Percentiles rank a stretch among this genome's conserved stretches.
Evolutionary conservation across 805 yeast genomes (phyloP).

Genomic region (Blastobotrys peoriensis): DNA sequence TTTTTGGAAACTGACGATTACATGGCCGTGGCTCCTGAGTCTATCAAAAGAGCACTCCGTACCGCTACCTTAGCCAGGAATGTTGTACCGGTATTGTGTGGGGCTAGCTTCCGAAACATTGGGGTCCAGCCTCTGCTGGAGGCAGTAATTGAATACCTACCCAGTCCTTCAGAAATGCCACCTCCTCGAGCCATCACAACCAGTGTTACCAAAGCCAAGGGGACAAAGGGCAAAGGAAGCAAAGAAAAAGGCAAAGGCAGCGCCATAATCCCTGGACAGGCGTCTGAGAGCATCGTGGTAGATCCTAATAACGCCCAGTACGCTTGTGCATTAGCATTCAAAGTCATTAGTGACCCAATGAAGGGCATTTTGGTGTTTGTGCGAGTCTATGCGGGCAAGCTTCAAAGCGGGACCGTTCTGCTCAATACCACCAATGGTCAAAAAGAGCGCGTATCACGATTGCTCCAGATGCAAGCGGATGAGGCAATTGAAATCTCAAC

Average conservation of each 20-base stretch:
- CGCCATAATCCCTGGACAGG: background rate
- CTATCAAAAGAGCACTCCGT: slow-evolving; percentile 57
- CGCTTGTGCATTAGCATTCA: slow-evolving; percentile 81
- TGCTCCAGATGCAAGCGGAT: slow-evolving; percentile 85
- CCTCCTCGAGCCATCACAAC: slow-evolving; percentile 44
- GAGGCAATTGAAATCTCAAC: slow-evolving; percentile 62
- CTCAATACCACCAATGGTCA: slow-evolving; percentile 65
- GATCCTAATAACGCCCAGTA: slow-evolving; percentile 39
- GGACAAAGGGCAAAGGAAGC: background rate
- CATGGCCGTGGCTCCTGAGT: slow-evolving; percentile 48
- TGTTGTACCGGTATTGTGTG: slow-evolving; percentile 80
- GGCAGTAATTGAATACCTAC: slow-evolving; percentile 69
- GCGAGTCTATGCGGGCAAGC: slow-evolving; percentile 78
- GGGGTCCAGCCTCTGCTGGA: slow-evolving; percentile 95
- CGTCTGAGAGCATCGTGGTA: slow-evolving; percentile 5
- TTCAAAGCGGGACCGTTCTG: slow-evolving; percentile 57
- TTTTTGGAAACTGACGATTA: slow-evolving; percentile 69
- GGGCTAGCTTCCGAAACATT: slow-evolving; percentile 84
- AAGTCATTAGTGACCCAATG: slow-evolving; percentile 74
- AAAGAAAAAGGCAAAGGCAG: background rate
- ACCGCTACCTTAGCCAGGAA: slow-evolving; percentile 51
- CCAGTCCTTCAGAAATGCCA: slow-evolving; percentile 66
- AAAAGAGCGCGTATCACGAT: slow-evolving; percentile 57
- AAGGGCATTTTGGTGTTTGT: slow-evolving; percentile 81
- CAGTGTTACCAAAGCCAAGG: slow-evolving; percentile 19